Base-by-base conservation (phyloP, 2,329 filamentous ascomycete species). In the Colletotrichum sp. region DNA sequence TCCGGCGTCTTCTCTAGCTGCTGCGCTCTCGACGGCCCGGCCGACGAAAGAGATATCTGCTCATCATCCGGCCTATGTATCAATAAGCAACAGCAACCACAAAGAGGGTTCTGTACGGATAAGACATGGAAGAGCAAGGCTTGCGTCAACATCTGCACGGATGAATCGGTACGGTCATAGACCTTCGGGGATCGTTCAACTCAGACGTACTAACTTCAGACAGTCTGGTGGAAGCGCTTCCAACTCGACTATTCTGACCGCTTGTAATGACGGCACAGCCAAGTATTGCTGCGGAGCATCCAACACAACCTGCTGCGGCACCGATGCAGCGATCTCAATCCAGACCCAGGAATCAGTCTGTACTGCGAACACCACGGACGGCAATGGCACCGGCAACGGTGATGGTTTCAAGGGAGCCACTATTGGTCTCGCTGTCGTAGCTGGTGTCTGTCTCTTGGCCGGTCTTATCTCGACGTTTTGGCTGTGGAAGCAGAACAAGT, bases 281-380 rank as follows among this genome's bases (percentile, higher is more conserved):
- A 81, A 77, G 6, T 82, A 81, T 44, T 85, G 84, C 78, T 84
- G 83, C 28, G 83, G 84, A 13, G 65, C 72, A 15, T 76, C 80
- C 18, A 80, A 81, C 66, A 79, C 79, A 7, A 78, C 78, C 24
- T 83, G 82, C 76, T 83, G 82, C 63, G 81, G 80, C n/a, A 82
- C 81, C 34, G 18, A 76, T 0, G 32, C 49, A 1, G 80, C 81
- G 34, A 75, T 83, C 30, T 30, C 52, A 3, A 77, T 82, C 30
- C 76, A 80, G 24, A 77, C 78, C 4, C 79, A 81, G 71, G 77
- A 75, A 7, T 77, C 78, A 24, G 78, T 82, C 5, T 76, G 79
- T 7, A 72, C 68, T 4, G 65, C 75, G 13, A 77, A 77, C 36
- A 66, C 62, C 7, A 77, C 71, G 0, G 21, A 55, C 6, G 26